These are phyloP conservation scores for Corymbia maculata DNA, from an alignment of 345 rosid genomes.

Conservation along the genomic window DNA sequence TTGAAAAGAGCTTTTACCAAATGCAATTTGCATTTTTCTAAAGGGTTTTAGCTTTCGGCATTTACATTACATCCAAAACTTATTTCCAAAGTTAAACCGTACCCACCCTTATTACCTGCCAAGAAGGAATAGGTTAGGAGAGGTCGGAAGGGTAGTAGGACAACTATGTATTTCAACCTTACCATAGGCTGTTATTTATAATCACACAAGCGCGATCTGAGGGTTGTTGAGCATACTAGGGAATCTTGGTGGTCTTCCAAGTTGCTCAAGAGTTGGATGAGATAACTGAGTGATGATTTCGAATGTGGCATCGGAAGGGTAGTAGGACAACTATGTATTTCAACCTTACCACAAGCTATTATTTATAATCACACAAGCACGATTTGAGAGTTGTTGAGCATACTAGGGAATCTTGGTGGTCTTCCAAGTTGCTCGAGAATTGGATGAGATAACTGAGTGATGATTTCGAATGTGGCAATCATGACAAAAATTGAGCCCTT, in stretches of 20 bases:
- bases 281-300: not conserved
- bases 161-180: not conserved
- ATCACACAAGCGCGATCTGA: no score
- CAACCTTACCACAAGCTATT: accelerated
- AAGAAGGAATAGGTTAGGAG: no score
- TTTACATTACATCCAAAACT: no score
- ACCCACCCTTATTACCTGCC: no score
- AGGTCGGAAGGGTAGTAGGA: no score
- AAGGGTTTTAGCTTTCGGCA: no score
- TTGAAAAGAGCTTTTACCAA: no score
- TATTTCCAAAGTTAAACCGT: no score
- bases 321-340: not conserved
- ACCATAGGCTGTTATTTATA: accelerated
- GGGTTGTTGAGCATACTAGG: not conserved
- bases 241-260: not conserved
- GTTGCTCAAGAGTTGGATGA: not conserved
- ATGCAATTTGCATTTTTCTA: no score
- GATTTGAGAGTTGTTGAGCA: no score
- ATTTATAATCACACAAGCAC: not conserved
- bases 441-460: not conserved
- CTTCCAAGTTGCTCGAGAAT: not conserved
- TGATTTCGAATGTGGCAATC: not conserved
- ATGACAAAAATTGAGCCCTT: not conserved
- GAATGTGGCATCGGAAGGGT: not conserved
- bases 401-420: not conserved